Evolutionary conservation across 192 early-diverging fungal species (phyloP), one percentile per base, ranked within the genome.

Genomic region (Blastocladiella britannica): DNA sequence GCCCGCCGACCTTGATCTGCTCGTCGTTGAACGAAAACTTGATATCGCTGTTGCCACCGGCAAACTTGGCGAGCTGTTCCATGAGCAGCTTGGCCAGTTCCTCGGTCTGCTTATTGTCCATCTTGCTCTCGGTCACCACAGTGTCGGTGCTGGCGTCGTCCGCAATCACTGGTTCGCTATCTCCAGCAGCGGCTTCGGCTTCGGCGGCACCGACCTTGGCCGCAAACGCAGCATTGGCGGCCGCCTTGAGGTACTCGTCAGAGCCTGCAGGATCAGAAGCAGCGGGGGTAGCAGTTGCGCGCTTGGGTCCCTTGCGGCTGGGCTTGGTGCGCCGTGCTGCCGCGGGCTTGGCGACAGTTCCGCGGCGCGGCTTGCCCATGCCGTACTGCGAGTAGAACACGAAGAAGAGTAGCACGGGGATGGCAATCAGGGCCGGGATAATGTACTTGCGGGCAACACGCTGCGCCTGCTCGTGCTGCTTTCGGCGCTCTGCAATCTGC

Each of bases 21-120:
- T 47, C n/a, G 37, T 47, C 37, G 15, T 47, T 47, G 37, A 47
- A 47, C 37, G 37, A 20, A 9, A 47, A 47, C 37, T 47, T 47
- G 15, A 47, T 20, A 20, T 47, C 37, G 15, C 15, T 9, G 37
- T 47, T 47, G 15, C 37, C 37, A 20, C 37, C 37, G 15, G 37
- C 37, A 47, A 47, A 47, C 37, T 47, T 47, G 37, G 37, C 37
- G 15, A 47, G 37, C 37, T 47, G 37, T 47, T 47, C 37, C 37
- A 47, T 47, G 15, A 47, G 12, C 37, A 47, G 12, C 1, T 20
- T 9, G 15, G 37, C 37, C 1, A 47, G 15, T 20, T 47, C 15
- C 4, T 47, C 37, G 15, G 37, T 47, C 37, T 47, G 37, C 37
- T 47, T 20, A 20, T 9, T 20, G 1, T 9, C n/a, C 37, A 47